Base-by-base conservation (phyloP, 2,329 filamentous ascomycete species). In the Penicillium brasilianum region DNA sequence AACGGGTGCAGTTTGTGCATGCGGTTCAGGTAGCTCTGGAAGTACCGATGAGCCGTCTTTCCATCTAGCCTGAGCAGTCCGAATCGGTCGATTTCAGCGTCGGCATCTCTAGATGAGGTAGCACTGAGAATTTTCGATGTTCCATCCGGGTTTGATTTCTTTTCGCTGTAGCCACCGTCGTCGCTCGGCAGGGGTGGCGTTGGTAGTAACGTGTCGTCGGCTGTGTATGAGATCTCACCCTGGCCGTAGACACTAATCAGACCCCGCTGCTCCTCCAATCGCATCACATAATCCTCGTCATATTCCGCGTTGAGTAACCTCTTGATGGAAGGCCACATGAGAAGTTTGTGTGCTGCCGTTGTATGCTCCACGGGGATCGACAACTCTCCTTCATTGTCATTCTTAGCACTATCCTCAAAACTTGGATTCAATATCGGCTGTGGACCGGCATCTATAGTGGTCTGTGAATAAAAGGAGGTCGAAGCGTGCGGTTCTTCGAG, bases 311-410 rank as follows among this genome's bases (percentile, higher is more conserved):
- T 58, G 36, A 91, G 87, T 72, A 97, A 73, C 63, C 83, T 78
- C 72, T 82, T 78, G 57, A 95, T 92, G 0, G 88, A 84, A 0
- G 85, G 85, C 88, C 90, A 93, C 50, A 85, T 83, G 30, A 98
- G 80, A 18, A 98, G 81, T 64, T 93, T 86, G 54, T 95, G 91
- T 1, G 93, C 93, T n/a, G 92, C 87, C 0, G 93, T 97, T 0
- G 92, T 96, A 72, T 98, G 94, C 67, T 96, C 91, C 30, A 88
- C 86, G 0, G 92, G 91, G 58, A 96, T 91, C 1, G 90, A 86
- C 14, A 90, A 85, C 66, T 88, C 84, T 50, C 87, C 87, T 30
- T 76, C 74, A 32, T 77, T 74, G 6, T 53, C 50, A 13, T 53
- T 53, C 34, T 53, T 25, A 10, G 66, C 44, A 20, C 58, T 43